Evolutionary conservation across 1,284 basidiomycete genomes (phyloP).

Genomic region (Leccinum glutinopallens): DNA sequence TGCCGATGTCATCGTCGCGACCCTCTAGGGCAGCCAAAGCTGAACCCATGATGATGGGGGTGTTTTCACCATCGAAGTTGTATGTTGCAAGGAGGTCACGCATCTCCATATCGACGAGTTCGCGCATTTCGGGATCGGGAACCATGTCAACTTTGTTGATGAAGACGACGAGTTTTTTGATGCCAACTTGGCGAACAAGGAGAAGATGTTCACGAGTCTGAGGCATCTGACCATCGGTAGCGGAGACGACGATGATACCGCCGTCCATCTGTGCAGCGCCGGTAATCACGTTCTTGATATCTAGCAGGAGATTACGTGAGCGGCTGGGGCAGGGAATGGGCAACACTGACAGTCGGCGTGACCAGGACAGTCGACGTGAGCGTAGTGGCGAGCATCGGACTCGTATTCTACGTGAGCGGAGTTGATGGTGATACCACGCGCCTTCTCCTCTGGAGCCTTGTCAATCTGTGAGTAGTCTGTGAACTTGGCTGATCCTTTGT

Average conservation of each 20-base stretch:
- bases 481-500: constrained; percentile 86
- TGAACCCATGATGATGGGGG: constrained; percentile 96
- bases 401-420: constrained; percentile 98
- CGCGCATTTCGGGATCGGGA: constrained; percentile 96
- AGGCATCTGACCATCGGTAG: constrained; percentile 99
- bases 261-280: constrained; percentile 99
- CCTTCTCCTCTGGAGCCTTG: constrained; percentile 99
- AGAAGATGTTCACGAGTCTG: constrained; percentile 99
- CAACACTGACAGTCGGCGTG: constrained; percentile 80
- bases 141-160: constrained; percentile 99
- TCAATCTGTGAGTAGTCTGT: constrained; percentile 98
- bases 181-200: constrained; percentile 96
- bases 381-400: constrained; percentile 90
- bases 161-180: constrained; percentile 98
- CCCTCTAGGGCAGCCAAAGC: constrained; percentile 95
- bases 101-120: constrained; percentile 99
- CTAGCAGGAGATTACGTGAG: constrained; percentile 40
- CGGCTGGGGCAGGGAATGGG: background rate
- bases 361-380: constrained; percentile 99
- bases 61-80: constrained; percentile 96
- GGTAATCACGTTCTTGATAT: constrained; percentile 99
- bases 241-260: constrained; percentile 96
- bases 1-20: constrained; percentile 78
- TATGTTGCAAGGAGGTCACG: constrained; percentile 92
- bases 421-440: constrained; percentile 98